phyloP scores from a whole-genome alignment of 1,139 yeast species.

The Sugiyamaella grinbergsii region DNA sequence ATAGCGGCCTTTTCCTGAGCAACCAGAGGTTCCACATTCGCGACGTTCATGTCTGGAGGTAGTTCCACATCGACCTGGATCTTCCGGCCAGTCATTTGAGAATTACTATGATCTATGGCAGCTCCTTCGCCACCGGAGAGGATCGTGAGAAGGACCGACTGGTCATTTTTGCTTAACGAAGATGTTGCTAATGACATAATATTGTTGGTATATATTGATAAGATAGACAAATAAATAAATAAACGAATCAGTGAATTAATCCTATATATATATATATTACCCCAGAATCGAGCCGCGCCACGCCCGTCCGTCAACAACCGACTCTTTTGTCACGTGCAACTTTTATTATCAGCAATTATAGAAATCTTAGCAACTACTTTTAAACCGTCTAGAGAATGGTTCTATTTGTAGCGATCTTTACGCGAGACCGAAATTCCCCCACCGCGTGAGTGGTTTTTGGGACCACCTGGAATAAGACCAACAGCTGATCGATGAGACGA shows the following conservation, averaged over 20 bases:
- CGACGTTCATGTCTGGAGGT: slow-evolving; percentile 36
- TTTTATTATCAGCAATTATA: background rate
- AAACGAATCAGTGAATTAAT: no score
- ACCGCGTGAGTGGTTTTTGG: background rate
- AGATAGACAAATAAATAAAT: no score
- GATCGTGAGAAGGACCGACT: slow-evolving; percentile 30
- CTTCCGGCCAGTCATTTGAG: background rate
- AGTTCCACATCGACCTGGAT: slow-evolving; percentile 31
- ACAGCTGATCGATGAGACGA: background rate
- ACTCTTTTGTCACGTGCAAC: background rate
- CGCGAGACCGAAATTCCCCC: no score
- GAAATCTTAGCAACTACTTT: no score
- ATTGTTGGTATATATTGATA: no score
- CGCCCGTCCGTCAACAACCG: background rate
- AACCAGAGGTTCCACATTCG: slow-evolving; percentile 29
- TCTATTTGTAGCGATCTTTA: background rate
- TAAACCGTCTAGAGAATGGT: no score
- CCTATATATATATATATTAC: background rate
- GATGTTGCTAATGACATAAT: slow-evolving; percentile 13
- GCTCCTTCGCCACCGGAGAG: slow-evolving; percentile 29
- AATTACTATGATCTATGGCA: slow-evolving; percentile 20
- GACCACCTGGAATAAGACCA: background rate
- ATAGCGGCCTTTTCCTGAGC: slow-evolving; percentile 34
- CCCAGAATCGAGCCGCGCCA: background rate
- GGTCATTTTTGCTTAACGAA: slow-evolving; percentile 22